phyloP scores from a whole-genome alignment of 139 green algal genomes.

The Asterochloris erici region DNA sequence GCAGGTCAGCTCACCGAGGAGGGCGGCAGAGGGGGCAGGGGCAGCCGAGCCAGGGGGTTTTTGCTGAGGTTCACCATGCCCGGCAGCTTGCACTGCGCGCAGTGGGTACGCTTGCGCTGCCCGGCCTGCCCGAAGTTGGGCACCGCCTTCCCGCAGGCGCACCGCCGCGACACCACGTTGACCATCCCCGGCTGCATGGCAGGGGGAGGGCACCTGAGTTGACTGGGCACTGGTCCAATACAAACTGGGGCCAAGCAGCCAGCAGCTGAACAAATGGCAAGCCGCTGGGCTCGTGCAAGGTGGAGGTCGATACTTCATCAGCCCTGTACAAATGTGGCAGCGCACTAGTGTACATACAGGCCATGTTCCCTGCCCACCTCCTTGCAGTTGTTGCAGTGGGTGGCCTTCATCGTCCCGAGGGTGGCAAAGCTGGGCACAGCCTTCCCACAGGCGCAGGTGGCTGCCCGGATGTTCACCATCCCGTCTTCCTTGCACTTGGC shows the following conservation, averaged over 20 bases:
- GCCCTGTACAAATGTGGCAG: too few species aligned
- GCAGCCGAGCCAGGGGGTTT: conserved; percentile 6
- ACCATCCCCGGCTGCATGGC: not conserved
- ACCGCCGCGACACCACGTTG: conserved; percentile 9
- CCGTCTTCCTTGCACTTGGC: conserved; percentile 17
- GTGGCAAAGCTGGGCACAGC: conserved; percentile 14
- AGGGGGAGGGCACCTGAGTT: too few species aligned
- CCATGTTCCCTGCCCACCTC: not conserved
- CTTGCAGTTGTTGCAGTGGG: conserved; percentile 16
- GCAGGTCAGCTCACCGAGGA: too few species aligned
- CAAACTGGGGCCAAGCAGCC: too few species aligned
- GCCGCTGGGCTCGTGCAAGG: too few species aligned
- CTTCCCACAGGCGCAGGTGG: conserved; percentile 12
- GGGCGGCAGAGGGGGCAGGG: not conserved
- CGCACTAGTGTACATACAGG: too few species aligned
- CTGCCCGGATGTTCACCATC: conserved; percentile 16
- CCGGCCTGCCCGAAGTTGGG: conserved; percentile 14
- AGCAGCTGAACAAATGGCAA: too few species aligned
- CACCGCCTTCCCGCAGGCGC: conserved; percentile 9
- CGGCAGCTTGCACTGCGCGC: conserved; percentile 14
- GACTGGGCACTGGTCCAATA: too few species aligned
- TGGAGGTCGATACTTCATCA: too few species aligned
- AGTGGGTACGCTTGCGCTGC: conserved; percentile 14
- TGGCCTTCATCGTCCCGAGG: conserved; percentile 1
- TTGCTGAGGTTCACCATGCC: conserved; percentile 17